Base-by-base conservation (phyloP, 2,329 filamentous ascomycete genomes). In the Calonectria fujianensis region DNA sequence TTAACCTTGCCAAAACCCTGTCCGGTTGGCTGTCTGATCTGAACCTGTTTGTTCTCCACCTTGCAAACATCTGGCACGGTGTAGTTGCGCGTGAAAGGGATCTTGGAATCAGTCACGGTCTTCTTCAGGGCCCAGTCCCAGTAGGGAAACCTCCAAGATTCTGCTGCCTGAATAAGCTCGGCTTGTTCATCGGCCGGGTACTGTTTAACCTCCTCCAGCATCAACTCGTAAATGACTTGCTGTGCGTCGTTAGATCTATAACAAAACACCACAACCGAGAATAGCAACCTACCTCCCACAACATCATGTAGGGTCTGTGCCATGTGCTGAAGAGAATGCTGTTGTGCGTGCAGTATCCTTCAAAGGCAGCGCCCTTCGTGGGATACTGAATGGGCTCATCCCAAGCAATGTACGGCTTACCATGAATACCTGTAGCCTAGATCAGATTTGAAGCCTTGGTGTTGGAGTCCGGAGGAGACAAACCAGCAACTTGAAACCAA, bases 261-360 rank as follows among this genome's bases (percentile, higher is more conserved):
- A 32, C 31, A 32, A 32, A 32, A 32, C 9, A 6, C 9, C 31
- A 32, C 4, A 32, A 32, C 9, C 31, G 31, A 32, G 31, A 32
- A 52, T 1, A 31, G 7, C 18, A 8, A 31, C 39, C 27, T 54
- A 70, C 70, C 66, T 75, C 70, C 41, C 20, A 75, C 3, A 75
- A 16, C 45, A 75, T 35, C 29, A 75, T 61, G 39, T 73, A 73
- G 1, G 52, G 39, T 27, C 74, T 39, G 18, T 75, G 74, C 74
- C 70, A 75, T 1, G 70, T 69, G 1, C 45, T 35, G 20, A 75
- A 73, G 1, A 65, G 9, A 6, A 73, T 24, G 18, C 32, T 68
- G 24, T 67, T 63, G 11, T 75, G 74, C 1, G 59, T 50, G n/a
- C 70, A 75, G 48, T 75, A 75, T 5, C 57, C 57, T 5, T 24